Evolutionary conservation across 352 stramenopile genomes (phyloP), one percentile per base, ranked within the genome.

Genomic region (Pythium vanterpoolii): DNA sequence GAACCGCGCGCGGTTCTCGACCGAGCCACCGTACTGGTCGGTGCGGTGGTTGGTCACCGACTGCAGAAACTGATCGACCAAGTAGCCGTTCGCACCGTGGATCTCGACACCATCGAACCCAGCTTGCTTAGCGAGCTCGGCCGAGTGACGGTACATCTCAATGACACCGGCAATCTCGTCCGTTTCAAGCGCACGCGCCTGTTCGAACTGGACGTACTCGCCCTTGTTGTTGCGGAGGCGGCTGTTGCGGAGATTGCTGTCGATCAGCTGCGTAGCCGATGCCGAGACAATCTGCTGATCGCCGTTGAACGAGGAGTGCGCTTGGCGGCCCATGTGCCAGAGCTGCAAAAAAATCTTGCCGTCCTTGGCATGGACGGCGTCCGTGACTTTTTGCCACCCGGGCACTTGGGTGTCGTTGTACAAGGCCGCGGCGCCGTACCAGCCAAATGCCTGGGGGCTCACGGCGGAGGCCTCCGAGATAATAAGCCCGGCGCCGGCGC

Each of bases 61-160:
- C 59, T 88, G 71, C 9, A 96, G 63, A 60, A 95, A 93, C 53
- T 90, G 68, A 59, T 96, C 84, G 48, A 96, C 58, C 24, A 97
- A 65, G 60, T 97, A 97, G 10, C 88, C 89, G 60, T 97, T 91
- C 5, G 80, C 87, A 18, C 16, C 54, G 66, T 96, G 89, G 27
- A 97, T 56, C 54, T 96, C 85, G 27, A 59, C 51, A n/a, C 51
- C 51, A 21, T 59, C 51, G 33, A 59, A 59, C 5, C 49, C 49
- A 36, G 49, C 96, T 66, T 24, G 85, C 86, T 52, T 97, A 9
- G 49, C 49, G 4, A 56, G 49, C 31, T 13, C 44, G 10, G 49
- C 6, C 77, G 82, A 3, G 36, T 77, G 53, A 13, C 64, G 57
- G 64, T 76, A 96, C 40, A 89, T 76, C 26, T 83, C 44, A 11